Base-by-base conservation (phyloP, 2,329 filamentous ascomycete species). In the Botrytis fragariae region DNA sequence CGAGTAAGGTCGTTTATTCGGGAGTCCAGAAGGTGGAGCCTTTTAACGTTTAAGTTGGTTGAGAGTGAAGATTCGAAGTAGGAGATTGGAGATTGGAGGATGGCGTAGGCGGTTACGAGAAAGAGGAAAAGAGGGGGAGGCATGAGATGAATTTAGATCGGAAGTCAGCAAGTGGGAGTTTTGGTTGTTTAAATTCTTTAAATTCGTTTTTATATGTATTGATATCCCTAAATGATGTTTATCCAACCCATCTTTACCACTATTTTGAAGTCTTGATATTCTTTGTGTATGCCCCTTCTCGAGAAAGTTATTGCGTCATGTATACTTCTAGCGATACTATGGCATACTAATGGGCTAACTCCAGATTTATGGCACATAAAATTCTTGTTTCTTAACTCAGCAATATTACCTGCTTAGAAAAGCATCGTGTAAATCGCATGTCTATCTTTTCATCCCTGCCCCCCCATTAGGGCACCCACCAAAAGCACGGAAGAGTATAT, bases 1-100 rank as follows among this genome's bases (percentile, higher is more conserved):
- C 69, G 22, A 42, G 44, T 39, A 71, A 44, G 60, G 35, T 71
- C 32, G 25, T 71, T 54, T 71, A 71, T 57, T 44, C 25, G n/a
- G 69, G 69, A 25, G 60, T 29, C 20, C 69, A 44, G 45, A 71
- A 64, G 12, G 69, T 71, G 12, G n/a, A 32, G 35, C 69, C 42
- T 22, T 65, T 71, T 44, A n/a, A 60, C 14, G 37, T 18, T 37
- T 61, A 22, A 39, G n/a, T n/a, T 8, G n/a, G 7, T 3, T 18
- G n/a, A 22, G n/a, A n/a, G n/a, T n/a, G n/a, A n/a, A n/a, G n/a
- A n/a, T n/a, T n/a, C n/a, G n/a, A n/a, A n/a, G n/a, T n/a, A n/a
- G n/a, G n/a, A n/a, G n/a, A n/a, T n/a, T n/a, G n/a, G n/a, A n/a
- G 6, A 14, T 25, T 35, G 10, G 32, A 22, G 42, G 2, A 18